Base-by-base conservation (phyloP, 768 basidiomycete species). In the Tulasnella sp. region DNA sequence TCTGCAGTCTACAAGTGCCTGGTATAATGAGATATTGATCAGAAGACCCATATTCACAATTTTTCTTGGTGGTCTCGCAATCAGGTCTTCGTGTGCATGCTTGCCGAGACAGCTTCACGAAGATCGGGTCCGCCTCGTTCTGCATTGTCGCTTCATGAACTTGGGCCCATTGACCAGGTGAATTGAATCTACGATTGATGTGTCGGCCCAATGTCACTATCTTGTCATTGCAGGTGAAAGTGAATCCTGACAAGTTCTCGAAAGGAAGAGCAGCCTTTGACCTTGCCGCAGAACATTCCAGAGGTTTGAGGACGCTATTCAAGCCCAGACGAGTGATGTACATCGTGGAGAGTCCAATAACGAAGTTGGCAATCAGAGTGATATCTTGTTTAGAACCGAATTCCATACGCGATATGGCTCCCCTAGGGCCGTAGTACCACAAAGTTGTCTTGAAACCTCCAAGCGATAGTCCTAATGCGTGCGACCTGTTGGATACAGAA, bases 31-130 rank as follows among this genome's bases (percentile, higher is more conserved):
- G 6, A n/a, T 8, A 27, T 31, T 45, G 24, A n/a, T 45, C 16
- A 12, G 6, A 31, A 45, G 5, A 7, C 5, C 46, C 46, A 9
- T 5, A 19, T 9, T 13, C 12, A n/a, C n/a, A n/a, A 19, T 29
- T 20, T 5, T 33, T 20, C 37, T 33, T 34, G 33, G 37, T 13
- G 8, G 15, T 16, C 5, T 48, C 31, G 16, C 27, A 37, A 15
- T 48, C 46, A n/a, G 27, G 5, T 35, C 31, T 19, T 15, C 37
- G 46, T 7, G 46, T 45, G 31, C 13, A 13, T 6, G 22, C 46
- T 27, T 48, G 46, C 31, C 31, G 37, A 20, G 31, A 39, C 5
- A 37, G 46, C 31, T 48, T 37, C 15, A 48, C 5, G 31, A 48
- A 6, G n/a, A 27, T 31, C n/a, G 5, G 24, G 15, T 7, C 22